Percentiles rank a stretch among this genome's conserved stretches.
phyloP scores from a whole-genome alignment of 23 red algal species.

The Chondrus crispus region DNA sequence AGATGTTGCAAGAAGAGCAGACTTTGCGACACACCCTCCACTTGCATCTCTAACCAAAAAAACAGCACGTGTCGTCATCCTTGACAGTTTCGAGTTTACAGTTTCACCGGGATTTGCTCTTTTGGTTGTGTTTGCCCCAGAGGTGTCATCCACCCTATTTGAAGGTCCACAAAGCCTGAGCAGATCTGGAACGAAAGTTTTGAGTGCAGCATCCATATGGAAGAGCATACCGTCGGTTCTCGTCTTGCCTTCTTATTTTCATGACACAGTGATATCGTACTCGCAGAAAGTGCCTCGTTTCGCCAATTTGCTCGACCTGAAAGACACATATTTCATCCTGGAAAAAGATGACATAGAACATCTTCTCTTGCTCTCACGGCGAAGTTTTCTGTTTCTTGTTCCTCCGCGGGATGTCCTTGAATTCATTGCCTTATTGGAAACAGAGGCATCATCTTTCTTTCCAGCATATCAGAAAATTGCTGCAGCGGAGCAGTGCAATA shows the following conservation, averaged over 20 bases:
- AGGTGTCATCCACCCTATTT: neutral
- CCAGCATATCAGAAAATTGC: neutral
- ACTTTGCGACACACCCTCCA: neutral
- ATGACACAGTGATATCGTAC: neutral
- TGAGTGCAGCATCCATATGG: neutral
- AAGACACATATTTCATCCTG: neutral
- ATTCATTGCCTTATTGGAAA: conserved; percentile 4
- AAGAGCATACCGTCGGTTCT: neutral
- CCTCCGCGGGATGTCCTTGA: conserved; percentile 8
- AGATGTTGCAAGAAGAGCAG: conserved; percentile 1
- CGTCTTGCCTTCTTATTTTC: neutral
- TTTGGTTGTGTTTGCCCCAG: neutral
- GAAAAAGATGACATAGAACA: conserved; percentile 16
- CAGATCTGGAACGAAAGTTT: neutral
- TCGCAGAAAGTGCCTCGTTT: neutral
- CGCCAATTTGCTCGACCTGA: neutral
- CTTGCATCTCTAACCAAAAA: neutral
- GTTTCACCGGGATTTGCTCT: neutral
- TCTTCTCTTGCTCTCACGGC: conserved; percentile 27
- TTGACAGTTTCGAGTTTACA: conserved; percentile 30
- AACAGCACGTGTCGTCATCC: conserved; percentile 21
- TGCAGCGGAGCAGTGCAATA: neutral
- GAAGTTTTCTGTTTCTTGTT: conserved; percentile 12
- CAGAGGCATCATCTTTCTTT: neutral
- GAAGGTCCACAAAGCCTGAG: neutral